phyloP scores from a whole-genome alignment of 2,329 filamentous ascomycete genomes.

The Pestalotiopsis sp. region DNA sequence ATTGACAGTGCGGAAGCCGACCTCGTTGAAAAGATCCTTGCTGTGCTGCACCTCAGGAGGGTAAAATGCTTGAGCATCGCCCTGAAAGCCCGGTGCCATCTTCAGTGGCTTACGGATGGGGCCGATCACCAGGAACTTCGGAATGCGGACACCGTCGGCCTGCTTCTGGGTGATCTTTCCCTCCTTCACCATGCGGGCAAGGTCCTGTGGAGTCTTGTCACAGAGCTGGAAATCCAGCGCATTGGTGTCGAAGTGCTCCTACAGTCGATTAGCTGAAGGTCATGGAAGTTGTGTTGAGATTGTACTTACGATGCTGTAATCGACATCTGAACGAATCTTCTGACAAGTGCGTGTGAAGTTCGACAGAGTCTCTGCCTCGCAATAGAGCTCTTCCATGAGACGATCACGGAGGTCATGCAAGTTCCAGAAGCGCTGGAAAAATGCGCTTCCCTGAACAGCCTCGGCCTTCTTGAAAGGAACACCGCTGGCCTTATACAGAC shows the following conservation, averaged over 20 bases:
- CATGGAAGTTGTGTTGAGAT: not conserved
- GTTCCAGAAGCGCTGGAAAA: slow-evolving; percentile 18
- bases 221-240: not conserved
- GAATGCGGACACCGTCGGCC: not conserved
- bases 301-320: not conserved
- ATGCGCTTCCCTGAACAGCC: slow-evolving; percentile 15
- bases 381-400: slow-evolving; percentile 18
- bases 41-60: not conserved
- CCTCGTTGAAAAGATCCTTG: not conserved
- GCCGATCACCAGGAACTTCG: not conserved
- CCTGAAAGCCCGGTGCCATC: not conserved
- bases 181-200: not conserved
- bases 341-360: slow-evolving; percentile 18
- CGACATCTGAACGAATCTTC: not conserved
- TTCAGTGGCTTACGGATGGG: not conserved
- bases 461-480: not conserved
- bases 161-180: not conserved
- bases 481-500: not conserved
- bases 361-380: slow-evolving; percentile 20
- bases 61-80: not conserved
- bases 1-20: not conserved
- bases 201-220: not conserved
- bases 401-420: slow-evolving; percentile 18
- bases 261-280: not conserved
- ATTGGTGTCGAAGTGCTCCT: not conserved